Percentiles rank a stretch among this genome's conserved stretches.
phyloP scores from a whole-genome alignment of 169 alveolate genomes.

The Plasmodium fragile region DNA sequence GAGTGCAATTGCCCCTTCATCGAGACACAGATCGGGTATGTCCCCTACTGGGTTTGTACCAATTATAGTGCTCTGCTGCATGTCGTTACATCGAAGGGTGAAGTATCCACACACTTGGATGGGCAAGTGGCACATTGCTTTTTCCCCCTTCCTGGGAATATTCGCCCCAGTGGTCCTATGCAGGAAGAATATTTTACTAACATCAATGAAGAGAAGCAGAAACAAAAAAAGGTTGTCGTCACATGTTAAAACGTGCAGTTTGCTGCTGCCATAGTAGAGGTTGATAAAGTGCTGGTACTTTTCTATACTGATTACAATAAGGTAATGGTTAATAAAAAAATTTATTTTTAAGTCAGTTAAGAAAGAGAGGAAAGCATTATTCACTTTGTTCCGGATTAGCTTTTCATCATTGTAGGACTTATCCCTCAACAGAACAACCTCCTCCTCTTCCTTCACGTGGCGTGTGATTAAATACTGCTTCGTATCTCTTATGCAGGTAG shows the following conservation, averaged over 20 bases:
- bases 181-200: slow-evolving; percentile 62
- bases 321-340: slow-evolving; percentile 52
- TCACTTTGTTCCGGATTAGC: background rate
- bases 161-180: background rate
- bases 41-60: background rate
- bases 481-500: slow-evolving; percentile 17
- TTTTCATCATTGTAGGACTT: background rate
- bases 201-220: slow-evolving; percentile 34
- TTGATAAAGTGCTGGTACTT: slow-evolving; percentile 40
- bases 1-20: background rate
- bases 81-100: background rate
- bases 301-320: slow-evolving; percentile 46
- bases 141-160: background rate
- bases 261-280: slow-evolving; percentile 20
- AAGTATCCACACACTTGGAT: background rate
- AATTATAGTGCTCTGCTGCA: background rate
- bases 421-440: background rate
- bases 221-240: slow-evolving; percentile 15
- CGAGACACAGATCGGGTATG: background rate
- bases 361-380: slow-evolving; percentile 29
- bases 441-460: slow-evolving; percentile 13
- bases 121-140: background rate
- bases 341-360: slow-evolving; percentile 49
- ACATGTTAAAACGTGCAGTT: background rate
- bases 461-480: slow-evolving; percentile 7